Conservation (phyloP, 345 rosid species). For the Adansonia digitata region DNA sequence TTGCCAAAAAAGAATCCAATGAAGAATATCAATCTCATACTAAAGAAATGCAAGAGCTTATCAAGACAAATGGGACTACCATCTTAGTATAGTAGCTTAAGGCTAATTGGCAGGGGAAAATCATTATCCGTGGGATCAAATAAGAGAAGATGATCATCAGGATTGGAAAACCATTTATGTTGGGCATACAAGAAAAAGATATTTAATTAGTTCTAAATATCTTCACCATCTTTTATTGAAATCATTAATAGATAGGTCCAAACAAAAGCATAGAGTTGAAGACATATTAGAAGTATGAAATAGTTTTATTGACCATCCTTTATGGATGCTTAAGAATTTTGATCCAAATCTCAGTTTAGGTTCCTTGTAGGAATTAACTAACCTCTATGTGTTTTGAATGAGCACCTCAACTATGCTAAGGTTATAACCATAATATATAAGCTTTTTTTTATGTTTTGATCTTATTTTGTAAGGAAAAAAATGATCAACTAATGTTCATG, state of each 20-base stretch:
- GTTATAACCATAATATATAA: no score
- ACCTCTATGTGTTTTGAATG: slow-evolving; percentile 53
- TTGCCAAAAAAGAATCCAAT: slow-evolving; percentile 17
- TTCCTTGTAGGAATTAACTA: slow-evolving; percentile 66
- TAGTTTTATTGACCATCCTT: slow-evolving; percentile 75
- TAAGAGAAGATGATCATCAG: background rate
- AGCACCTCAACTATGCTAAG: background rate
- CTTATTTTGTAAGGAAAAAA: background rate
- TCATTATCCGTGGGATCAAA: slow-evolving; percentile 19
- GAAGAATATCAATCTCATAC: slow-evolving; percentile 60
- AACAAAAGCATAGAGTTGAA: slow-evolving; percentile 22
- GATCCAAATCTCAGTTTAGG: slow-evolving; percentile 57
- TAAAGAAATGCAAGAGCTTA: slow-evolving; percentile 78
- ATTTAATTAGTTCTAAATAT: slow-evolving; percentile 56
- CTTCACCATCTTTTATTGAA: slow-evolving; percentile 66
- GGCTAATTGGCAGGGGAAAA: slow-evolving; percentile 53
- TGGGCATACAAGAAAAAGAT: slow-evolving; percentile 72
- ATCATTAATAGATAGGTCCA: slow-evolving; percentile 57
- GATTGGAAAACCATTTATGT: slow-evolving; percentile 37
- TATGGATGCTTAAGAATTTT: slow-evolving; percentile 85
- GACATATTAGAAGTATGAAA: slow-evolving; percentile 58
- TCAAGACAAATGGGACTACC: slow-evolving; percentile 66
- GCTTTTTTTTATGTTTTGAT: background rate
- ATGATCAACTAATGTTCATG: background rate
- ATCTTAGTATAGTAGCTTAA: slow-evolving; percentile 61